These are phyloP conservation scores for Suillus luteus DNA, from an alignment of 768 basidiomycete species.

Conservation along the genomic window DNA sequence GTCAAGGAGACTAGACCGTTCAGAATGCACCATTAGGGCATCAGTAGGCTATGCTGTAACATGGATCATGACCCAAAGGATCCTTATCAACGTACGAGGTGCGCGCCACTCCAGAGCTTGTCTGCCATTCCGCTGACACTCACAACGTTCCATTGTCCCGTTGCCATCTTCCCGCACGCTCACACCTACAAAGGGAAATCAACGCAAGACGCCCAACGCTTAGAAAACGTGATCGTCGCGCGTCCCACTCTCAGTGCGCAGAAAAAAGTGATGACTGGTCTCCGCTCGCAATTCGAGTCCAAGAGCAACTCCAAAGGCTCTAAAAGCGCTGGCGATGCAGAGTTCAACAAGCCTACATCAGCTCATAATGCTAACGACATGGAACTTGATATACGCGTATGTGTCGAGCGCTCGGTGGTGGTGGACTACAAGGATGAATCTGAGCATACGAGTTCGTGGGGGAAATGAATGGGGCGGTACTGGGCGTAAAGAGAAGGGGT, in stretches of 20 bases:
- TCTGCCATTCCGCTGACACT: neutral
- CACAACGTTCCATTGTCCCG: neutral
- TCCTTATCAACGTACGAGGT: conserved; percentile 60
- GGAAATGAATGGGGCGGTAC: neutral
- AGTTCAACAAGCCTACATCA: conserved; percentile 19
- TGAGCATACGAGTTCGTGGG: neutral
- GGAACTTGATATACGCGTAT: conserved; percentile 34
- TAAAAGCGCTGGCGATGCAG: conserved; percentile 21
- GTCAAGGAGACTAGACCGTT: conserved; percentile 3
- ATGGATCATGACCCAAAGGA: conserved; percentile 63
- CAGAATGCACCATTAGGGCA: conserved; percentile 36
- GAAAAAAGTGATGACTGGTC: conserved; percentile 21
- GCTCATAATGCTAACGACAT: conserved; percentile 15
- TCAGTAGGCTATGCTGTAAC: conserved; percentile 58
- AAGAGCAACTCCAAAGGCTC: neutral
- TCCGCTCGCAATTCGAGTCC: conserved; percentile 27
- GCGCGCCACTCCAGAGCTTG: conserved; percentile 13
- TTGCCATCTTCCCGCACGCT: neutral
- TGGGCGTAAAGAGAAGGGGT: neutral
- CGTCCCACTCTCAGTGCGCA: conserved; percentile 15
- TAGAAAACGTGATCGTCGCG: conserved; percentile 33
- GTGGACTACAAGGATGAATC: conserved; percentile 23
- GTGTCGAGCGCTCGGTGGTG: conserved; percentile 31
- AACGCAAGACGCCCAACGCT: conserved; percentile 24
- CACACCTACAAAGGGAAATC: conserved; percentile 19